phyloP scores from a whole-genome alignment of 1,284 basidiomycete species.

The Neolentinus lepideus region DNA sequence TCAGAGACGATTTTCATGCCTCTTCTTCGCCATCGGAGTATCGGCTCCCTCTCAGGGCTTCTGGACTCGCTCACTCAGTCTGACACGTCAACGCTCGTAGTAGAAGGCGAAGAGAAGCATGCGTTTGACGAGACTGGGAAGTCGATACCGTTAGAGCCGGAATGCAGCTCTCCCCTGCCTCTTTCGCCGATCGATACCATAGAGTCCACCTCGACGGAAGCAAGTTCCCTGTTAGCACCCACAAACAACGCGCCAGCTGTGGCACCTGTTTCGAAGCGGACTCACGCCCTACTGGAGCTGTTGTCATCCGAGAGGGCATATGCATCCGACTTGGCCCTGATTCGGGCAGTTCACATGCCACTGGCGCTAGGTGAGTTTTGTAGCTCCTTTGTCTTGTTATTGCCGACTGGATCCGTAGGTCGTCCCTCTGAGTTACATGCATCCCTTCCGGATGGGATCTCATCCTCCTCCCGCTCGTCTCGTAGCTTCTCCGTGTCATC shows the following conservation, averaged over 20 bases:
- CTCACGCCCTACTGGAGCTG: slow-evolving; percentile 80
- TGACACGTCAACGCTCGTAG: slow-evolving; percentile 3
- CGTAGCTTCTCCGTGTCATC: slow-evolving; percentile 21
- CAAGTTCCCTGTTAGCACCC: slow-evolving; percentile 13
- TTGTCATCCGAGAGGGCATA: slow-evolving; percentile 83
- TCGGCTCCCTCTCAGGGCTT: slow-evolving; percentile 22
- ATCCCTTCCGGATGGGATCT: slow-evolving; percentile 18
- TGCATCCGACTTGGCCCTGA: slow-evolving; percentile 80
- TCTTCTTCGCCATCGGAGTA: slow-evolving; percentile 21
- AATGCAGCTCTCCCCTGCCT: not conserved
- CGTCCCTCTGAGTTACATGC: slow-evolving; percentile 20
- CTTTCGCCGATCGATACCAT: slow-evolving; percentile 18
- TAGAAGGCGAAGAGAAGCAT: not conserved
- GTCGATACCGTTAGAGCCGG: slow-evolving; percentile 2
- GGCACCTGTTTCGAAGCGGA: slow-evolving; percentile 59
- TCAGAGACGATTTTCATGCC: slow-evolving; percentile 13
- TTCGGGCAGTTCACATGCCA: slow-evolving; percentile 80
- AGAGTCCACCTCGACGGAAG: slow-evolving; percentile 5
- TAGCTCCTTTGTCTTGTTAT: slow-evolving; percentile 5
- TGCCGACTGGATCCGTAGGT: slow-evolving; percentile 5
- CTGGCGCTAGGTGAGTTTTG: slow-evolving; percentile 50
- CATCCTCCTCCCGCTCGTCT: slow-evolving; percentile 27
- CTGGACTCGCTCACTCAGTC: slow-evolving; percentile 14
- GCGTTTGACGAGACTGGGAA: slow-evolving; percentile 7
- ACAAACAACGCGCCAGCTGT: slow-evolving; percentile 8